A percentile compares a stretch with the other conserved stretches of the same genome.
These are phyloP conservation scores for Chlamydomonas sp. DNA, from an alignment of 139 green algal species.

Conservation along the genomic window DNA sequence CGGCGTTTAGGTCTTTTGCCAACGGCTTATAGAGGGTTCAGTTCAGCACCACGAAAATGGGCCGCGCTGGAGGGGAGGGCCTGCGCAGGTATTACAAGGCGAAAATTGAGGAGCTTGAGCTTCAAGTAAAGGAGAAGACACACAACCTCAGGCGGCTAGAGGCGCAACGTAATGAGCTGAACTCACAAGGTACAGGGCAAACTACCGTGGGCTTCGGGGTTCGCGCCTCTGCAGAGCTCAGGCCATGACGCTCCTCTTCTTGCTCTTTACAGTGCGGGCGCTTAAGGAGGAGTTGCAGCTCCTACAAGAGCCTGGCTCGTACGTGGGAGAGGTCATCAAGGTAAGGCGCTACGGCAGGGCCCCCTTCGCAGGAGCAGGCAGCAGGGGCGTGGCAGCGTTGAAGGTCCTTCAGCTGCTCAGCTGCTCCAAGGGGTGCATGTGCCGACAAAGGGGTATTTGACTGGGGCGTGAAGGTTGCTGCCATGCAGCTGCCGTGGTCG, in stretches of 20 bases:
- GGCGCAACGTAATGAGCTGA: conserved; percentile 98
- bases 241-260: background rate
- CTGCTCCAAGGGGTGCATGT: background rate
- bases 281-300: conserved; percentile 97
- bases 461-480: too few species aligned
- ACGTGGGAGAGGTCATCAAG: conserved; percentile 99
- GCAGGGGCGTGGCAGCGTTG: too few species aligned
- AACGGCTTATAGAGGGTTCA: too few species aligned
- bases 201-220: background rate
- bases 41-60: conserved; percentile 27
- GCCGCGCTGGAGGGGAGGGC: conserved; percentile 42
- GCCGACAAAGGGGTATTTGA: background rate
- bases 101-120: conserved; percentile 97
- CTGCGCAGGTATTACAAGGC: conserved; percentile 62
- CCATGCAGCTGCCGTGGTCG: background rate
- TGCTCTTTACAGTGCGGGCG: conserved; percentile 84
- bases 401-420: too few species aligned
- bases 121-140: conserved; percentile 90
- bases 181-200: conserved; percentile 87
- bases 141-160: conserved; percentile 96
- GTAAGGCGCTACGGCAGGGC: conserved; percentile 41
- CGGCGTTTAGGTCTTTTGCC: too few species aligned
- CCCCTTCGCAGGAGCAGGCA: background rate
- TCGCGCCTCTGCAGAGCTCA: background rate
- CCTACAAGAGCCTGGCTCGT: conserved; percentile 98